These are phyloP conservation scores for Narthecium ossifragum DNA, from an alignment of 106 monocot species.

Conservation along the genomic window DNA sequence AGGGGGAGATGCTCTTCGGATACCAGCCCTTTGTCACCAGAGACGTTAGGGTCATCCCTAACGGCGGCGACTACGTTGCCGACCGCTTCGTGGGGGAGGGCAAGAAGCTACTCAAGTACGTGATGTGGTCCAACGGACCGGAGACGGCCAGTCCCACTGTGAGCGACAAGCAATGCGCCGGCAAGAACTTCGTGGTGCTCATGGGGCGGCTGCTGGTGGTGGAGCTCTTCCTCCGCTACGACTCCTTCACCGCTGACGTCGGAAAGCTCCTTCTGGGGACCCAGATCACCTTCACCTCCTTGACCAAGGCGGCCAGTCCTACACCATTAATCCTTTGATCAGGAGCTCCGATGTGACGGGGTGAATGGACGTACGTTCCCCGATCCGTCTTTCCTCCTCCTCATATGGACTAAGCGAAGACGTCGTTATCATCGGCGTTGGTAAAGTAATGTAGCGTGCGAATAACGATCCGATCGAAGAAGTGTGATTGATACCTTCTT, in stretches of 20 bases:
- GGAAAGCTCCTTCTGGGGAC: slow-evolving; percentile 4
- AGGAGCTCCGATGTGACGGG: too few relatives aligned
- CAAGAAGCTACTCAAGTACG: slow-evolving; percentile 23
- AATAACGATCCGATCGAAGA: too few relatives aligned
- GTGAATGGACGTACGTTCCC: too few relatives aligned
- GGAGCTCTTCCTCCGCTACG: slow-evolving; percentile 41
- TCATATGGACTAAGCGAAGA: too few relatives aligned
- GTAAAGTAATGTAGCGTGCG: too few relatives aligned
- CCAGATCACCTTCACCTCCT: slow-evolving; percentile 23
- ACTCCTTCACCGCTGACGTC: slow-evolving; percentile 32
- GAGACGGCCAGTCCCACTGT: slow-evolving; percentile 35
- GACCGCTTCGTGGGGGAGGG: slow-evolving; percentile 38
- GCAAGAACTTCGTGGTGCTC: slow-evolving; percentile 36
- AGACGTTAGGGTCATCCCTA: slow-evolving; percentile 28
- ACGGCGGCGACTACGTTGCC: slow-evolving; percentile 24
- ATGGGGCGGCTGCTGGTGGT: slow-evolving; percentile 29
- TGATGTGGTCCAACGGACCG: slow-evolving; percentile 33
- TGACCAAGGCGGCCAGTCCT: slow-evolving; percentile 22
- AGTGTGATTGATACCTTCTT: too few relatives aligned
- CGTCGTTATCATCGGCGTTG: too few relatives aligned
- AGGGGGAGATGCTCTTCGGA: slow-evolving; percentile 52
- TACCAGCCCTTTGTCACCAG: slow-evolving; percentile 42
- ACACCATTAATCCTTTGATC: too few relatives aligned
- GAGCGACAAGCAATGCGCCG: slow-evolving; percentile 41
- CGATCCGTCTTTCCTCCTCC: too few relatives aligned